A percentile compares a stretch with the other conserved stretches of the same genome.
Conservation (phyloP, 305 asterid genomes). For the Solanum chacoense region DNA sequence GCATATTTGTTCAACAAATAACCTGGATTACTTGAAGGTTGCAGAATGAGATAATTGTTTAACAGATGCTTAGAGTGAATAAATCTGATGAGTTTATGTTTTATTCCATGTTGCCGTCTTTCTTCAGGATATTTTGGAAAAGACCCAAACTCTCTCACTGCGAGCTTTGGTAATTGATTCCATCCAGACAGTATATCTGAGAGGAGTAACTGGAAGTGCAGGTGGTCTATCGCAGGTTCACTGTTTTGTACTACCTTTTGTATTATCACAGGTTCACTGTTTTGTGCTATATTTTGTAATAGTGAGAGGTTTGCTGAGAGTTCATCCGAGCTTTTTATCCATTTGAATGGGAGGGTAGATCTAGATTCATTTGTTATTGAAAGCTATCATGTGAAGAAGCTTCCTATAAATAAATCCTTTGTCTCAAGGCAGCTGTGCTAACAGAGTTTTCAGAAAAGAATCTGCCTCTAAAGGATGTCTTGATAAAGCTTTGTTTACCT, state of each 20-base stretch:
- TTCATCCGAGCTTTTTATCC: not conserved
- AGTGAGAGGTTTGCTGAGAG: not conserved
- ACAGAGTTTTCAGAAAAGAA: not conserved
- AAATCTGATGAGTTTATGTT: not conserved
- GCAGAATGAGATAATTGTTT: not conserved
- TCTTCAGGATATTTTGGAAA: slow-evolving; percentile 78
- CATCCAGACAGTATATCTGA: slow-evolving; percentile 83
- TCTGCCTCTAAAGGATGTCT: not conserved
- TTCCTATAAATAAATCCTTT: not conserved
- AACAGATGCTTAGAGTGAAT: not conserved
- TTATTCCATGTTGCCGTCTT: not conserved
- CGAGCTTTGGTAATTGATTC: slow-evolving; percentile 72
- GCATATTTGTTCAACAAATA: not conserved
- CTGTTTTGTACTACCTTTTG: slow-evolving; percentile 5
- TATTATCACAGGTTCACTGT: slow-evolving; percentile 42
- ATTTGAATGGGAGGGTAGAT: not conserved
- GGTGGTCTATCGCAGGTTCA: slow-evolving; percentile 77
- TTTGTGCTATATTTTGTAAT: slow-evolving; percentile 7
- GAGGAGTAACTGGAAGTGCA: slow-evolving; percentile 77
- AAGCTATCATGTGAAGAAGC: not conserved
- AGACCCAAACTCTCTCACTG: slow-evolving; percentile 55
- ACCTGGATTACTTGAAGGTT: not conserved
- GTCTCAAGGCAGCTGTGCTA: not conserved
- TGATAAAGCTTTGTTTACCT: not conserved
- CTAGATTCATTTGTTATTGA: not conserved